phyloP scores from a whole-genome alignment of 2,329 filamentous ascomycete species.

The Macroventuria anomochaeta region DNA sequence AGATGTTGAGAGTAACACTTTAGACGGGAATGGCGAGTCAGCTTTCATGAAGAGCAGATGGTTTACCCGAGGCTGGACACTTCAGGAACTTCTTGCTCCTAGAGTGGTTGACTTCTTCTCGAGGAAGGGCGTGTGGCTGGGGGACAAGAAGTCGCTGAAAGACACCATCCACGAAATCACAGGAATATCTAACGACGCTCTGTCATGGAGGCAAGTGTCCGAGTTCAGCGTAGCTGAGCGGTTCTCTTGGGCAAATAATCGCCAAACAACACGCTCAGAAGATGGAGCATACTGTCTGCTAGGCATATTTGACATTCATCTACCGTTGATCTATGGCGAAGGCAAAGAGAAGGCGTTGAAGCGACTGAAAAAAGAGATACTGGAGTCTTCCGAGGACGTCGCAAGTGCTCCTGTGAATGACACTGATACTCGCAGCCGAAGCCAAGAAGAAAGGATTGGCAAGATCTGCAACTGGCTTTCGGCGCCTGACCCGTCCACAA shows the following conservation, averaged over 20 bases:
- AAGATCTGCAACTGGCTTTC: conserved; percentile 41
- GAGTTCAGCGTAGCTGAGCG: no score
- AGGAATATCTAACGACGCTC: conserved; percentile 12
- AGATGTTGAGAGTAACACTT: no score
- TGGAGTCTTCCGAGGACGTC: no score
- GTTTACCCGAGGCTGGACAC: no score
- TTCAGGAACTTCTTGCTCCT: conserved; percentile 25
- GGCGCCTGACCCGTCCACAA: no score
- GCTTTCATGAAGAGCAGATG: no score
- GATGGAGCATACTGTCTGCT: conserved; percentile 21
- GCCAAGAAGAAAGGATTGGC: not conserved
- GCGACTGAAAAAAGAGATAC: not conserved
- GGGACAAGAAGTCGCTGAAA: conserved; percentile 8
- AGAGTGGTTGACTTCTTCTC: conserved; percentile 23
- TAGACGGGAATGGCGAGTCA: no score
- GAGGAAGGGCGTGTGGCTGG: conserved; percentile 11
- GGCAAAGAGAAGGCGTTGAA: conserved; percentile 25
- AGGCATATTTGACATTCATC: conserved; percentile 19
- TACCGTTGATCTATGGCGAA: conserved; percentile 34
- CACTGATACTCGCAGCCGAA: not conserved
- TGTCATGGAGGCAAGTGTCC: conserved; percentile 4
- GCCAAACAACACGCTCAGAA: conserved; percentile 23
- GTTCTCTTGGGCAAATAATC: conserved; percentile 18
- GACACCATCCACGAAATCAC: conserved; percentile 12
- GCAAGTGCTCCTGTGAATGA: no score